Percentiles rank a stretch among this genome's conserved stretches.
These are phyloP conservation scores for Corymbia calophylla DNA, from an alignment of 441 rosid species.

Conservation along the genomic window DNA sequence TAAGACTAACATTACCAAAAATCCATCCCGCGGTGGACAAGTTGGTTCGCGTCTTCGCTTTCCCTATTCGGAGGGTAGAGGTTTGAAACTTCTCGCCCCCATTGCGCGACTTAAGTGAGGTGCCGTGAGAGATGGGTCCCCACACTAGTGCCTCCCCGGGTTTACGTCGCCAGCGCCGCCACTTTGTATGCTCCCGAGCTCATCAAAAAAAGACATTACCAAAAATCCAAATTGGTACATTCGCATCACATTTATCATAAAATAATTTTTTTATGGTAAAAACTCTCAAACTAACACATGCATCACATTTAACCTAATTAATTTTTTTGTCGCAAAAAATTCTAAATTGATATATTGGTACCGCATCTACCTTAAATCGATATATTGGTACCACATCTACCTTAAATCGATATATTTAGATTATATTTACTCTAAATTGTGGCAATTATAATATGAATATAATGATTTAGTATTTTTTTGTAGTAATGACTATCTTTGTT, in stretches of 20 bases:
- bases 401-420: not conserved
- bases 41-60: no score
- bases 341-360: not conserved
- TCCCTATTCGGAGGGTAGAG: no score
- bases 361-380: not conserved
- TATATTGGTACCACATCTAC: no score
- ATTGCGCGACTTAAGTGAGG: no score
- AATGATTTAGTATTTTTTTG: not conserved
- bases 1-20: not conserved
- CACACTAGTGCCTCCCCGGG: no score
- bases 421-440: not conserved
- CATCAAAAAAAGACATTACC: not conserved
- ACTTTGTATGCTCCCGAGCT: no score
- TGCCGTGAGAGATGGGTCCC: no score
- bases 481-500: not conserved
- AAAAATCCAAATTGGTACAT: fast-evolving
- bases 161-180: no score
- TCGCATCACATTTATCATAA: fast-evolving
- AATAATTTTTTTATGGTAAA: not conserved
- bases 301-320: fast-evolving
- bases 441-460: not conserved
- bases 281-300: no score
- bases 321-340: not conserved
- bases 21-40: no score
- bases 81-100: no score